A percentile compares a stretch with the other conserved stretches of the same genome.
phyloP scores from a whole-genome alignment of 306 rosid genomes.

The Medicago truncatula region MtrunA17r5.0-ANR NC_053042.1:55864501-55865000 shows the following conservation, averaged over 20 bases:
- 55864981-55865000: constrained; percentile 95
- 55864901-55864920: constrained; percentile 15
- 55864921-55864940: constrained; percentile 48
- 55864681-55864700: constrained; percentile 36
- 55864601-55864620: constrained; percentile 26
- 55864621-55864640: constrained; percentile 68
- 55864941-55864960: constrained; percentile 93
- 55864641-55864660: constrained; percentile 73
- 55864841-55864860: constrained; percentile 25
- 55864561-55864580: constrained; percentile 1
- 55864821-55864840: neutral
- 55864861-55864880: constrained; percentile 1
- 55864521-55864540: constrained; percentile 25
- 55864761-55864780: constrained; percentile 13
- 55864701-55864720: constrained; percentile 6
- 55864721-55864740: constrained; percentile 21
- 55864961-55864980: constrained; percentile 99
- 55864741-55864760: neutral
- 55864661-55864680: constrained; percentile 75
- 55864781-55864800: constrained; percentile 7
- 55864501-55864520: constrained; percentile 14
- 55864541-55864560: constrained; percentile 26
- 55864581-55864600: constrained; percentile 22
- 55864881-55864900: constrained; percentile 24
- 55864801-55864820: constrained; percentile 31